These are phyloP conservation scores for Lepidopterella palustris DNA, from an alignment of 495 filamentous ascomycete species.

Conservation along the genomic window DNA sequence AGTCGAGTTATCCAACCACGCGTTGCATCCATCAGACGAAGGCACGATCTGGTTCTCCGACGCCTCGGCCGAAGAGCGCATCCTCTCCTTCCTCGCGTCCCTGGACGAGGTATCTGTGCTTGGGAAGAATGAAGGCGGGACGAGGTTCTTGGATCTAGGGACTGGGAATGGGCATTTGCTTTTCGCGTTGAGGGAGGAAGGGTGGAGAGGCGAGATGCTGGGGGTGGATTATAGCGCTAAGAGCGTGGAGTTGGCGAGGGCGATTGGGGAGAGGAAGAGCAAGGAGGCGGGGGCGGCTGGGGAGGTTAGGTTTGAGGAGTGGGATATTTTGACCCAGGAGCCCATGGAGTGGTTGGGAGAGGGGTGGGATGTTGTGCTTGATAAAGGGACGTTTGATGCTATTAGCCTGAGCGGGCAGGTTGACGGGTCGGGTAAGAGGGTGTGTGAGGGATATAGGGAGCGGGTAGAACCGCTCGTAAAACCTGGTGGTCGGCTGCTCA, in stretches of 20 bases:
- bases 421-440: constrained; percentile 45
- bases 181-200: constrained; percentile 54
- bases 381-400: constrained; percentile 98
- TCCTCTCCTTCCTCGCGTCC: constrained; percentile 49
- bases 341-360: constrained; percentile 32
- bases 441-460: constrained; percentile 67
- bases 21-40: constrained; percentile 52
- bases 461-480: constrained; percentile 59
- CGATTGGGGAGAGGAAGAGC: constrained; percentile 24
- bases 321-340: constrained; percentile 62
- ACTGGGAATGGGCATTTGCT: constrained; percentile 90
- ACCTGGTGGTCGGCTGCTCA: constrained; percentile 63
- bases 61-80: constrained; percentile 56
- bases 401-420: constrained; percentile 64
- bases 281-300: constrained; percentile 9
- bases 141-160: constrained; percentile 66
- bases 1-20: constrained; percentile 55
- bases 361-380: constrained; percentile 77
- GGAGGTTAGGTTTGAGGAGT: constrained; percentile 58
- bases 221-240: constrained; percentile 80
- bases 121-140: constrained; percentile 5
- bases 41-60: constrained; percentile 75
- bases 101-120: too few relatives aligned
- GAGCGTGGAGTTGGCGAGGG: constrained; percentile 64
- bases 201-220: constrained; percentile 57